A percentile compares a stretch with the other conserved stretches of the same genome.
These are phyloP conservation scores for Cenchrus fungigraminus DNA, from an alignment of 176 grass and related monocot genomes.

Conservation along the genomic window DNA sequence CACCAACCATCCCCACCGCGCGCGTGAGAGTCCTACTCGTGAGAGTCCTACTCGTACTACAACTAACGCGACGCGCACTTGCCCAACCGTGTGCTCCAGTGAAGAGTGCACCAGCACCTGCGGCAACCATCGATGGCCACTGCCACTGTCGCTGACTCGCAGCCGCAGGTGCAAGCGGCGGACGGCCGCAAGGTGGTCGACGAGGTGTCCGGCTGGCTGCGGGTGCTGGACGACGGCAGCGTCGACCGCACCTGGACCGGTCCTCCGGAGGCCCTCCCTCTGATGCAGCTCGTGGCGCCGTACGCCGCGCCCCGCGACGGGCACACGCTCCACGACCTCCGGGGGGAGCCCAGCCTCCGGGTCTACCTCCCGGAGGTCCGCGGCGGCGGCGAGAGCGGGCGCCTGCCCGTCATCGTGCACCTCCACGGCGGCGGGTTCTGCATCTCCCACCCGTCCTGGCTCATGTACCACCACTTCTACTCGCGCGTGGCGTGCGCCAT, in stretches of 20 bases:
- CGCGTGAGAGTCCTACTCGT: background rate
- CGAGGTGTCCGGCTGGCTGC: slow-evolving; percentile 81
- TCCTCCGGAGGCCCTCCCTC: slow-evolving; percentile 60
- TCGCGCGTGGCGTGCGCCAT: slow-evolving; percentile 57
- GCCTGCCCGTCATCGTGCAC: slow-evolving; percentile 66
- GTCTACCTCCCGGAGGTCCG: slow-evolving; percentile 57
- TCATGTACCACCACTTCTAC: slow-evolving; percentile 92
- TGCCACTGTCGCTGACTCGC: background rate
- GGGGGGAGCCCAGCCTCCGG: slow-evolving; percentile 68
- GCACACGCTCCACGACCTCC: slow-evolving; percentile 76
- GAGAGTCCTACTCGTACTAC: background rate
- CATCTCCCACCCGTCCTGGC: slow-evolving; percentile 75
- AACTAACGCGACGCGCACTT: background rate
- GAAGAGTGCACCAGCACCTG: background rate
- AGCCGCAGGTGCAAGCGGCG: background rate
- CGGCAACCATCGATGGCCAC: background rate
- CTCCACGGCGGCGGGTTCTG: slow-evolving; percentile 88
- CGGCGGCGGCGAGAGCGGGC: background rate
- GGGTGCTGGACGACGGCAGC: slow-evolving; percentile 68
- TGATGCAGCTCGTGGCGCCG: slow-evolving; percentile 66
- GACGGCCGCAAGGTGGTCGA: slow-evolving; percentile 56
- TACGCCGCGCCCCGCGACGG: slow-evolving; percentile 53
- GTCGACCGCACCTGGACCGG: slow-evolving; percentile 86
- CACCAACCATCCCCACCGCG: background rate
- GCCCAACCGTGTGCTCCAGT: background rate